Evolutionary conservation across 805 yeast species (phyloP), one percentile per base, ranked within the genome.

Genomic region (Teunomyces pallodes): DNA sequence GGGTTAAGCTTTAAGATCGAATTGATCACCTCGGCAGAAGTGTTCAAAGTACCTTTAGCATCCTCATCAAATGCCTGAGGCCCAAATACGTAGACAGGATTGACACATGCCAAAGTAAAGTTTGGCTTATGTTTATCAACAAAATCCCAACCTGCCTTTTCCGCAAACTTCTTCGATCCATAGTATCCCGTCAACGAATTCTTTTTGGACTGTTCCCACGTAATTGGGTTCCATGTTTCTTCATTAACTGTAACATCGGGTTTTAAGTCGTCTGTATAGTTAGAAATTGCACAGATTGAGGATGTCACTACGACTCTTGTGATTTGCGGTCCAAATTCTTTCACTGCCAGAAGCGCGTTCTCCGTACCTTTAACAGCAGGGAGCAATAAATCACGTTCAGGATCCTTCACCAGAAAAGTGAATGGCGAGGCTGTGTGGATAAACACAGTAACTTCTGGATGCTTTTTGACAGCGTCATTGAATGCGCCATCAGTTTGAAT

Each of bases 321-420:
- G 29, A 79, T 72, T 47, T 73, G 68, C 8, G 77, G 72, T 13
- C 77, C 81, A 52, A 64, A 70, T 29, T 61, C 55, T 53, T 69
- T 64, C 43, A 77, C 67, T 2, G 81, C 71, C n/a, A 65, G 58
- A 57, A 82, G 66, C 47, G 80, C 68, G 52, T 75, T 74, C 43
- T 62, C 62, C 5, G 85, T 79, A 45, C 87, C 87, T 41, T 72
- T 60, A 9, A 79, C 71, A 2, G 87, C 86, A 9, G 87, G 87
- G n/a, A 65, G 60, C 26, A 81, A 58, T 54, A 79, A 69, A 38
- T 75, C 82, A 31, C 70, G 70, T 53, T 81, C 82, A 3, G 72
- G 68, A 44, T 74, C 74, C 4, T 66, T 65, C 35, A 71, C 62
- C 30, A 67, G 64, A 51, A 73, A 76, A 24, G 72, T 66, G 53